phyloP scores from a whole-genome alignment of 2,329 filamentous ascomycete species.

The Microdochium trichocladiopsis region DNA sequence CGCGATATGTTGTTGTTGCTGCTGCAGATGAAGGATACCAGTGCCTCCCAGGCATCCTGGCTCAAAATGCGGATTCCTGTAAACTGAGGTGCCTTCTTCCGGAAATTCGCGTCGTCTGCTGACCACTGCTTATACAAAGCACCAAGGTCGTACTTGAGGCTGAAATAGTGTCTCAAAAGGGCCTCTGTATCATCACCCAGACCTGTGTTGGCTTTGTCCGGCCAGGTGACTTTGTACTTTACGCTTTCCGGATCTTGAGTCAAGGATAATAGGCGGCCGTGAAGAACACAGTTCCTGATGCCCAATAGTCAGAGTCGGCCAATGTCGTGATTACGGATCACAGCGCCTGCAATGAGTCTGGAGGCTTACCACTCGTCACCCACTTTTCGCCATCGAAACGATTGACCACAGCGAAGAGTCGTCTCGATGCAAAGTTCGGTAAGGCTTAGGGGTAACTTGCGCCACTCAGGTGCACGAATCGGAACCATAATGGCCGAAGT shows the following conservation, averaged over 20 bases:
- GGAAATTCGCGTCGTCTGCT: conserved; percentile 77
- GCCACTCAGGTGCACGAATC: conserved; percentile 66
- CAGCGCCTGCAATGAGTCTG: no score
- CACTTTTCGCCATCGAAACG: conserved; percentile 89
- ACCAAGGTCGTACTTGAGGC: conserved; percentile 69
- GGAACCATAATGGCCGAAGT: conserved; percentile 23
- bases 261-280: conserved; percentile 77
- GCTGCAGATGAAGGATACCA: conserved; percentile 94
- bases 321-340: no score
- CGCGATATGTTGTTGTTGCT: conserved; percentile 97
- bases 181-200: conserved; percentile 61
- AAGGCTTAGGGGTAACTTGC: conserved; percentile 73
- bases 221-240: conserved; percentile 71
- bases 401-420: conserved; percentile 89
- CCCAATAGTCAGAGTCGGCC: not conserved
- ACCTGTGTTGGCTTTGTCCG: conserved; percentile 24
- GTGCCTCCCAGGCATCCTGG: conserved; percentile 93
- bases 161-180: conserved; percentile 80
- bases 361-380: conserved; percentile 68
- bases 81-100: conserved; percentile 78
- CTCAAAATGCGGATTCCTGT: conserved; percentile 85
- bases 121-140: conserved; percentile 85
- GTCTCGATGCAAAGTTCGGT: conserved; percentile 92
- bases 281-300: conserved; percentile 69
- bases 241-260: conserved; percentile 74